Evolutionary conservation across 1,139 yeast genomes (phyloP).

Genomic region (Pichia terricola): DNA sequence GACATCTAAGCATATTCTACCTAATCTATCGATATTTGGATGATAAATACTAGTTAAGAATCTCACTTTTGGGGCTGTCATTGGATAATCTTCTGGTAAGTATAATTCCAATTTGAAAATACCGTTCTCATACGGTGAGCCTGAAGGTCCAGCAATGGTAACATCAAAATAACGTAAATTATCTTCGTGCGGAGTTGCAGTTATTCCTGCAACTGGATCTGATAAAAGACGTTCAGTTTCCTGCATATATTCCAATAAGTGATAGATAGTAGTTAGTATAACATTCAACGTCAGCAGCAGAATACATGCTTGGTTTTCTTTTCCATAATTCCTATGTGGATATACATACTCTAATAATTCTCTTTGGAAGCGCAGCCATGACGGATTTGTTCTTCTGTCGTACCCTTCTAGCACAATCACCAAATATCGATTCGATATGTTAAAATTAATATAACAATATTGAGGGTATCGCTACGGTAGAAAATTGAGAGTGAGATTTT

Average conservation of each 20-base stretch:
- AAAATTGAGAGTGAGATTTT: too few relatives aligned
- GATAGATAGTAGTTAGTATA: too few relatives aligned
- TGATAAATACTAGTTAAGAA: constrained; percentile 90
- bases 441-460: too few relatives aligned
- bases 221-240: constrained; percentile 88
- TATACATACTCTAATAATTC: constrained; percentile 65
- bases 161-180: constrained; percentile 86
- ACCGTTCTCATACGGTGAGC: constrained; percentile 78
- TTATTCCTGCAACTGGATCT: constrained; percentile 95
- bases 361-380: constrained; percentile 49
- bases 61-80: constrained; percentile 91
- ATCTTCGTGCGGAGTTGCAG: constrained; percentile 88
- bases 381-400: not conserved
- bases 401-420: too few relatives aligned
- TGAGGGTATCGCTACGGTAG: too few relatives aligned
- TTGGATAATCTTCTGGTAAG: constrained; percentile 83
- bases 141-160: constrained; percentile 81
- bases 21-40: constrained; percentile 91
- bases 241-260: constrained; percentile 22
- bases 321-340: not conserved
- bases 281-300: too few relatives aligned
- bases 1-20: constrained; percentile 91
- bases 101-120: constrained; percentile 66
- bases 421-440: too few relatives aligned
- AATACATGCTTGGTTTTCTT: not conserved